Evolutionary conservation across 2,329 filamentous ascomycete species (phyloP).

Genomic region (Diaporthe ampelina): DNA sequence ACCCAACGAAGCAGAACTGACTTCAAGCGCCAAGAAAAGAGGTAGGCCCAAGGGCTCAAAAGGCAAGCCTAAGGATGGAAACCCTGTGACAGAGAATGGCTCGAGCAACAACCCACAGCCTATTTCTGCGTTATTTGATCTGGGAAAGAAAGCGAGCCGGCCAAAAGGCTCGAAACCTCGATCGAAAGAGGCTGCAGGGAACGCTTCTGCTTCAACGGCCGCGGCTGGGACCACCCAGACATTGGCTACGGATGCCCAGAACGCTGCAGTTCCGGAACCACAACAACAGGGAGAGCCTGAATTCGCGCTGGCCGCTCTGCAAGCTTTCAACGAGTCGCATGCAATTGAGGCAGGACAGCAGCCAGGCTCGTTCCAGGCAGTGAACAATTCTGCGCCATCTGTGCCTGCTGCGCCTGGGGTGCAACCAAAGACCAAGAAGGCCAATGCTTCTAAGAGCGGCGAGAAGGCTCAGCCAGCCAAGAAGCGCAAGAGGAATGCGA

Average conservation of each 20-base stretch:
- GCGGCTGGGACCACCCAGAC: constrained; percentile 2
- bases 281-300: constrained; percentile 32
- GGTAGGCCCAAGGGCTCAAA: constrained; percentile 68
- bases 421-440: constrained; percentile 15
- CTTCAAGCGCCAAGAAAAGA: constrained; percentile 53
- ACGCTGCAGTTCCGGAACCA: constrained; percentile 13
- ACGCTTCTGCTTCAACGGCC: constrained; percentile 4
- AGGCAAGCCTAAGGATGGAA: constrained; percentile 58
- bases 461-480: constrained; percentile 38
- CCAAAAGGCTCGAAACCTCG: constrained; percentile 64
- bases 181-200: constrained; percentile 47
- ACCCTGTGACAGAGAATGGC: constrained; percentile 24
- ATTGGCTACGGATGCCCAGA: constrained; percentile 5
- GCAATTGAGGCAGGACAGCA: background rate
- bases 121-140: constrained; percentile 35
- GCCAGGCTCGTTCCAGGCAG: constrained; percentile 38
- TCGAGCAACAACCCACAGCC: constrained; percentile 24
- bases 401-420: background rate
- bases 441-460: constrained; percentile 15
- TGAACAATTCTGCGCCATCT: constrained; percentile 14
- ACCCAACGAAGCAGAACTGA: constrained; percentile 38
- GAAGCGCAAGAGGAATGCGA: constrained; percentile 52
- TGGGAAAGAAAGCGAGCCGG: constrained; percentile 51
- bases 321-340: constrained; percentile 32
- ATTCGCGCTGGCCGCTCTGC: constrained; percentile 33